A percentile compares a stretch with the other conserved stretches of the same genome.
Evolutionary conservation across 108 stramenopile genomes (phyloP).

Genomic region (Mediolabrus comicus): DNA sequence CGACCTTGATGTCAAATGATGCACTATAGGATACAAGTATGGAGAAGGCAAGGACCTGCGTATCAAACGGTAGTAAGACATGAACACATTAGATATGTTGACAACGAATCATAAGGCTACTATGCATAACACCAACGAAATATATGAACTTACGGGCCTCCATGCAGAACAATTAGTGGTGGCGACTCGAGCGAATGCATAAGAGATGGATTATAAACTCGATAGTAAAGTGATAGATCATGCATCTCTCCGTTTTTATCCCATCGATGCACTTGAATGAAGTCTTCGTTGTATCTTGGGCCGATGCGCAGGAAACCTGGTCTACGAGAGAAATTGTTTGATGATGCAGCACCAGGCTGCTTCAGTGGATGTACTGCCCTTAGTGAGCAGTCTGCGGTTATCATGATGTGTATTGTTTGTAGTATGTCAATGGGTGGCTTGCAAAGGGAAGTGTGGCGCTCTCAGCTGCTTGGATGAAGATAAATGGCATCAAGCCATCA

Average conservation of each 20-base stretch:
- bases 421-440: too few species aligned
- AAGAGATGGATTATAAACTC: slow-evolving; percentile 39
- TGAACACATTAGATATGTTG: too few species aligned
- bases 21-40: slow-evolving; percentile 41
- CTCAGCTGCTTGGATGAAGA: too few species aligned
- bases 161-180: slow-evolving; percentile 42
- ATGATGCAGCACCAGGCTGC: background rate
- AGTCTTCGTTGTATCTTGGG: slow-evolving; percentile 32
- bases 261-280: slow-evolving; percentile 19
- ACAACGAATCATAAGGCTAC: too few species aligned
- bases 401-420: too few species aligned
- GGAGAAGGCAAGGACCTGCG: slow-evolving; percentile 46
- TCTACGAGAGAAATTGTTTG: too few species aligned
- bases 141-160: slow-evolving; percentile 43
- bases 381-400: background rate
- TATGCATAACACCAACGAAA: background rate
- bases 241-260: background rate
- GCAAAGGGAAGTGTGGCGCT: too few species aligned
- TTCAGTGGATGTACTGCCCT: background rate
- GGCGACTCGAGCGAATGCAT: slow-evolving; percentile 32
- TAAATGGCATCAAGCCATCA: too few species aligned
- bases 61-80: background rate
- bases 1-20: slow-evolving; percentile 37
- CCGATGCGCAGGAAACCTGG: slow-evolving; percentile 21
- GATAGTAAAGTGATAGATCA: slow-evolving; percentile 26